A percentile compares a stretch with the other conserved stretches of the same genome.
phyloP scores from a whole-genome alignment of 129 eudicot species.

The Artemisia tridentata region DNA sequence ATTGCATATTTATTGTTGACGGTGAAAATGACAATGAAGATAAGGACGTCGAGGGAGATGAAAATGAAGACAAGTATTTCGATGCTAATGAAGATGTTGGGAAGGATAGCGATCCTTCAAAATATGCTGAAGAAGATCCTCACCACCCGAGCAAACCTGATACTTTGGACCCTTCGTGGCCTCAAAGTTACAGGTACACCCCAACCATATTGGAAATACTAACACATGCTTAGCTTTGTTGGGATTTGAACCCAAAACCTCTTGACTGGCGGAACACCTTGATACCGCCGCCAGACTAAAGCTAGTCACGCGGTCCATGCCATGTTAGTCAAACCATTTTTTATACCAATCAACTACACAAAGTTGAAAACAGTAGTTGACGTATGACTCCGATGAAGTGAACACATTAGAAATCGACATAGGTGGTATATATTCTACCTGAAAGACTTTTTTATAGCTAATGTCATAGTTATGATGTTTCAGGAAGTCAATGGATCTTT shows the following conservation, averaged over 20 bases:
- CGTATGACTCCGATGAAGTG: background rate
- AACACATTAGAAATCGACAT: background rate
- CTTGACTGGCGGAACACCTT: background rate
- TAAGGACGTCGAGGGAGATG: constrained; percentile 21
- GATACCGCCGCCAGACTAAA: no score
- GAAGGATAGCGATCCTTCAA: constrained; percentile 44
- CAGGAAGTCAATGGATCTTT: constrained; percentile 32
- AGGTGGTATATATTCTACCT: background rate
- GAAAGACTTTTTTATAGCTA: no score
- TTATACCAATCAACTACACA: background rate
- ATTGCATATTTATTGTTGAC: constrained; percentile 52
- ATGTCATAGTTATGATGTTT: background rate
- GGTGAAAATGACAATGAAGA: constrained; percentile 42
- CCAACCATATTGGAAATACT: no score
- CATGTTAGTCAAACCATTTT: background rate
- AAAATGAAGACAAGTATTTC: constrained; percentile 29
- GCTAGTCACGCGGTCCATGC: no score
- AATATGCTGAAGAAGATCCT: constrained; percentile 34
- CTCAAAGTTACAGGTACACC: constrained; percentile 34
- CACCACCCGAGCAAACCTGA: constrained; percentile 19
- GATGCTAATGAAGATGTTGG: constrained; percentile 14
- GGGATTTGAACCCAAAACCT: background rate
- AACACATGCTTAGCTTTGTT: background rate
- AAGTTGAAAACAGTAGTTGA: background rate
- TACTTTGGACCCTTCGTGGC: constrained; percentile 27